Percentiles rank a stretch among this genome's conserved stretches.
phyloP scores from a whole-genome alignment of 2,329 filamentous ascomycete genomes.

The Botrytis hyacinthi region DNA sequence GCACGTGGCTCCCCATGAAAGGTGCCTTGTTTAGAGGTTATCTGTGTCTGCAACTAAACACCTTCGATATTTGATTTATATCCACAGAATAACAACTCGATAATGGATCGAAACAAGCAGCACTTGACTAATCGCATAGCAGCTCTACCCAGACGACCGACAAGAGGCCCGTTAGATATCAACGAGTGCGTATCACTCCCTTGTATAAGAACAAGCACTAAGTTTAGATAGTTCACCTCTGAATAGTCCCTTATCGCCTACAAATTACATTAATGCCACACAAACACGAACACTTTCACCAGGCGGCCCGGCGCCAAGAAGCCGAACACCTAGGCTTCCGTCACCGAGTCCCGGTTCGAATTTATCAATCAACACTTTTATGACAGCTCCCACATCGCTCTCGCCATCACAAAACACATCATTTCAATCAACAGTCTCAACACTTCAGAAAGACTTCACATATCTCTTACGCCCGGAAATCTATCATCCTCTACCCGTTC shows the following conservation, averaged over 20 bases:
- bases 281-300: constrained; percentile 3
- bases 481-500: constrained; percentile 74
- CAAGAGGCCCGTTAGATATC: constrained; percentile 74
- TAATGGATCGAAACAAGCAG: not conserved
- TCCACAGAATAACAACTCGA: too few species aligned
- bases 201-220: not conserved
- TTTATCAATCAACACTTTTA: constrained; percentile 32
- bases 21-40: not conserved
- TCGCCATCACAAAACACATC: constrained; percentile 35
- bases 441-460: constrained; percentile 68
- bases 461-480: constrained; percentile 77
- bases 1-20: not conserved
- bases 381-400: constrained; percentile 31
- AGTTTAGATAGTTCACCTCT: constrained; percentile 25
- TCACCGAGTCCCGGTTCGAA: constrained; percentile 34
- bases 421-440: constrained; percentile 36
- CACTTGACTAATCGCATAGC: constrained; percentile 5
- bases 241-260: constrained; percentile 19
- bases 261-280: constrained; percentile 20
- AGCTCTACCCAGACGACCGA: constrained; percentile 59
- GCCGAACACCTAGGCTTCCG: constrained; percentile 29
- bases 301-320: constrained; percentile 2
- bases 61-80: not conserved
- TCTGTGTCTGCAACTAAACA: not conserved
- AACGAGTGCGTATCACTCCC: constrained; percentile 60